Base-by-base conservation (phyloP, 192 early-diverging fungal species). In the Powellomyces hirtus region DNA sequence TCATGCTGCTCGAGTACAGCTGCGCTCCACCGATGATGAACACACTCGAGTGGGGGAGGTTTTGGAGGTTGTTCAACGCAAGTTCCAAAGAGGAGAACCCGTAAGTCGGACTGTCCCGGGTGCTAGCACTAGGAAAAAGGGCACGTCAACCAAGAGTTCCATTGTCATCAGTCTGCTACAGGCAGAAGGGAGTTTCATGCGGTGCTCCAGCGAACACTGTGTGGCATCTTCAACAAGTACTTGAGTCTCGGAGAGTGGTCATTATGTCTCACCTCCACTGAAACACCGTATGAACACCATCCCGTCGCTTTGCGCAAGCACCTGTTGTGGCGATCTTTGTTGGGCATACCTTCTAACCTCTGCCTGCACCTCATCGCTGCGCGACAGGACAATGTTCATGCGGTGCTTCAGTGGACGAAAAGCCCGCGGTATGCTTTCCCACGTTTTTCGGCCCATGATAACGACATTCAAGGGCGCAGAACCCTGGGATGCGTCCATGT, bases 371-470 rank as follows among this genome's bases (percentile, higher is more conserved):
- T 80, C 60, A 0, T 72, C 64, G 69, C 86, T 83, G 59, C 89
- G 67, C 33, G 93, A 89, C 22, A 99, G 66, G 5, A 99, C 88
- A 34, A 99, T 79, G 77, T 97, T 99, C 60, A 91, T 76, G 45
- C 97, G 81, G 49, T 77, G 62, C 13, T 66, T 61, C 20, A 99
- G 76, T 7, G 97, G 97, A 38, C 90, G 78, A 66, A 88, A 92
- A 55, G 85, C 88, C 5, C 51, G 42, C 4, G 97, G 97, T 45
- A 99, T 92, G 3, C 89, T 91, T 68, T 95, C 92, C 94, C 95
- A 99, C 24, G 94, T 96, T 22, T 79, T 76, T 42, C 94, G 84
- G 44, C 97, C 97, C 92, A 99, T 94, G 66, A 99, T 91, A 42
- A 92, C 90, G 0, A 89, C 90, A 74, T 98, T 98, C 13, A n/a